Conservation (phyloP, 2,329 filamentous ascomycete species). For the Verticillium longisporum region DNA sequence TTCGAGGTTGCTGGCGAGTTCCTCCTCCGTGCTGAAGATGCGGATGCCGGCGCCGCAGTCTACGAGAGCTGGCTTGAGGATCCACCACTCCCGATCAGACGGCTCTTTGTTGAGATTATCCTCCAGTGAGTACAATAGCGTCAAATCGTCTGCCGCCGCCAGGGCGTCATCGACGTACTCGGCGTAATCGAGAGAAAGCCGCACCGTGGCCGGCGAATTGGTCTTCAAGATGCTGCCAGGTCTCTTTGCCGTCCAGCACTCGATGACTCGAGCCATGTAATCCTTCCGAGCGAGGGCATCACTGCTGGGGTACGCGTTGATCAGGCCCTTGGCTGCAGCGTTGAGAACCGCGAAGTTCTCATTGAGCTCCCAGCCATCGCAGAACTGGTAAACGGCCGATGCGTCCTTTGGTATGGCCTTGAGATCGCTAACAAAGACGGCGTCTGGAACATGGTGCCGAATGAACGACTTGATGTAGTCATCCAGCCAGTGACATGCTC, state of each 20-base stretch:
- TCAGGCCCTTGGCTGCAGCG: slow-evolving; percentile 17
- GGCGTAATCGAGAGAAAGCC: slow-evolving; percentile 27
- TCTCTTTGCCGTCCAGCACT: slow-evolving; percentile 28
- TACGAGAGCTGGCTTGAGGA: slow-evolving; percentile 29
- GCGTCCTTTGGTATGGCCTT: slow-evolving; percentile 17
- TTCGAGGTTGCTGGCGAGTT: slow-evolving; percentile 26
- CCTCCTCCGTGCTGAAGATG: slow-evolving; percentile 28
- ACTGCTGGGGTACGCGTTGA: slow-evolving; percentile 31
- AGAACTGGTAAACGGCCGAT: slow-evolving; percentile 20
- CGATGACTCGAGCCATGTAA: slow-evolving; percentile 23
- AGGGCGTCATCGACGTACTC: slow-evolving; percentile 31
- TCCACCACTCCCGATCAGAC: slow-evolving; percentile 28
- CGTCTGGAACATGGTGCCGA: slow-evolving; percentile 17
- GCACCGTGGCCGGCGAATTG: slow-evolving; percentile 23
- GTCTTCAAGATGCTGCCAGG: slow-evolving; percentile 22
- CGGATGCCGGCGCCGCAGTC: slow-evolving; percentile 32
- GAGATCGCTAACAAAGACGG: slow-evolving; percentile 20
- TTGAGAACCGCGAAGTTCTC: slow-evolving; percentile 25
- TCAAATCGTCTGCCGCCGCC: slow-evolving; percentile 27
- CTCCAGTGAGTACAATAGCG: slow-evolving; percentile 24
- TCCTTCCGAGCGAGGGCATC: slow-evolving; percentile 30
- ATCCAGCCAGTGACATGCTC: slow-evolving; percentile 22
- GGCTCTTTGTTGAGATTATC: slow-evolving; percentile 21
- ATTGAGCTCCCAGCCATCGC: slow-evolving; percentile 26
- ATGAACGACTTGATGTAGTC: slow-evolving; percentile 22